Conservation (phyloP, 257 asterid genomes). For the Solanum dulcamara region DNA sequence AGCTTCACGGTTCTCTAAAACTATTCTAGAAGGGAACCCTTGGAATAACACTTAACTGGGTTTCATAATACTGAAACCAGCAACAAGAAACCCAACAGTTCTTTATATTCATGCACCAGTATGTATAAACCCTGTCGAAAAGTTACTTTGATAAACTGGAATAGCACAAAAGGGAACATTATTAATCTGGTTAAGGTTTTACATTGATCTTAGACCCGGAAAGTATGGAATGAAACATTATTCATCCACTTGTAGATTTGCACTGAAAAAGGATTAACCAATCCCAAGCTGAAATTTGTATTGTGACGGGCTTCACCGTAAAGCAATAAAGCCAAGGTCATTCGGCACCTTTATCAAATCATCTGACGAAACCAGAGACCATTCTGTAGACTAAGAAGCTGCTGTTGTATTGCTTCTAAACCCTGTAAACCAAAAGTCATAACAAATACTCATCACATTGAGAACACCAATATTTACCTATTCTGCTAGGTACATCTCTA, state of each 20-base stretch:
- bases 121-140: not conserved
- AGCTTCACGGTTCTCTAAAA: not conserved
- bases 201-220: not conserved
- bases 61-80: not conserved
- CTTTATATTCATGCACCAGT: not conserved
- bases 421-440: conserved; percentile 23
- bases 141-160: not conserved
- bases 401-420: conserved; percentile 4
- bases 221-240: not conserved
- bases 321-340: not conserved
- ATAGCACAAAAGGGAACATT: not conserved
- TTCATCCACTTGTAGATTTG: not conserved
- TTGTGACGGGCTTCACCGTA: not conserved
- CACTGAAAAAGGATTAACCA: not conserved
- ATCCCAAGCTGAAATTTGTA: not conserved
- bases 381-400: conserved; percentile 11
- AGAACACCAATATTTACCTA: not conserved
- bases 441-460: not conserved
- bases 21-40: not conserved
- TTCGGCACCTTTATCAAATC: not conserved
- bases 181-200: not conserved
- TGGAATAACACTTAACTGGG: not conserved
- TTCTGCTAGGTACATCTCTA: not conserved
- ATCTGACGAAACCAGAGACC: not conserved
- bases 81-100: not conserved